Percentiles rank a stretch among this genome's conserved stretches.
Evolutionary conservation across 306 rosid species (phyloP).

Genomic region (Ammopiptanthus mongolicus): DNA sequence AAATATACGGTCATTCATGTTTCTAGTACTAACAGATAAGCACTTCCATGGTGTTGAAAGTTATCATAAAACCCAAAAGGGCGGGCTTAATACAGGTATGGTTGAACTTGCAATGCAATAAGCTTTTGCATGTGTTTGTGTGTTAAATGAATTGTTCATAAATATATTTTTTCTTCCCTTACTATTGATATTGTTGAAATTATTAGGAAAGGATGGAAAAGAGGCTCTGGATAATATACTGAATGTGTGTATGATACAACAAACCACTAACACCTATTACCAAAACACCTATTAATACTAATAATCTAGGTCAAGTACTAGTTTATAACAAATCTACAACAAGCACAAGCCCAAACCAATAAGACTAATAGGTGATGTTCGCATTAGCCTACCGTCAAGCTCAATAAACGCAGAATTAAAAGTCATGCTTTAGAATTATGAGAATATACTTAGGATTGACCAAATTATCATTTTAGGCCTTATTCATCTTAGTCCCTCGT

Average conservation of each 20-base stretch:
- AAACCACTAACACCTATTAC: neutral
- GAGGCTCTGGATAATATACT: neutral
- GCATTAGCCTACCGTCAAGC: neutral
- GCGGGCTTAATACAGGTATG: neutral
- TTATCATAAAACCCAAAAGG: neutral
- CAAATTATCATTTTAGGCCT: too few species aligned
- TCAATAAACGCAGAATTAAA: neutral
- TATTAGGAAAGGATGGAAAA: neutral
- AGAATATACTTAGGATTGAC: too few species aligned
- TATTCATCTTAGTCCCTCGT: too few species aligned
- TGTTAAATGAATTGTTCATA: neutral
- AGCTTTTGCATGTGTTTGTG: neutral
- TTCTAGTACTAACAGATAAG: neutral
- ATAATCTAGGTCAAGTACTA: neutral
- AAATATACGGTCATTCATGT: neutral
- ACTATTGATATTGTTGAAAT: neutral
- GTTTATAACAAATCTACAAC: neutral
- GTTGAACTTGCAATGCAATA: neutral
- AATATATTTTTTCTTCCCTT: neutral
- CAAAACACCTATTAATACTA: neutral
- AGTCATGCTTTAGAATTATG: conserved; percentile 2
- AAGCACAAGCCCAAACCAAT: neutral
- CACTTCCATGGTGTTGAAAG: neutral
- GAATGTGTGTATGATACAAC: conserved; percentile 1
- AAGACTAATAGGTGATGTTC: neutral